Base-by-base conservation (phyloP, 2,329 filamentous ascomycete species). In the Penicillium carneum region DNA sequence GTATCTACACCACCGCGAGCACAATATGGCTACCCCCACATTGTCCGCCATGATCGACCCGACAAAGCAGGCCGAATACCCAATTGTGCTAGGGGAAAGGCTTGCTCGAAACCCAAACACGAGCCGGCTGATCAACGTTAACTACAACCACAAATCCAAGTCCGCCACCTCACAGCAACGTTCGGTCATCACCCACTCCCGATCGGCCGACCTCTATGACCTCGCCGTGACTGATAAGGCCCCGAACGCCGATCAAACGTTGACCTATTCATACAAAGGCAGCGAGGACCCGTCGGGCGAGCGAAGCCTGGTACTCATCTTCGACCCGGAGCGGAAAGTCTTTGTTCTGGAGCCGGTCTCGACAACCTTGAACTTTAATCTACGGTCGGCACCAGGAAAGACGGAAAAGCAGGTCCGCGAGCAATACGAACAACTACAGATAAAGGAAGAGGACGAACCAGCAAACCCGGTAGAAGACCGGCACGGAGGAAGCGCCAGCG, bases 361-460 rank as follows among this genome's bases (percentile, higher is more conserved):
- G 73, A 90, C 88, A n/a, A 88, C 88, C 41, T 90, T 96, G 78
- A 89, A 92, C 71, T 93, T 97, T 89, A 97, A 97, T 76, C 80
- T 97, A 56, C 87, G 86, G 54, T 87, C 84, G 57, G 87, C 87
- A 14, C 91, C 90, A 2, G 85, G 83, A 66, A 88, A 89, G 70
- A 80, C 83, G 56, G 86, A 91, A 55, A 84, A 86, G 33, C 86
- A 84, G 70, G 82, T 96, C 42, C 84, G 86, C 49, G 84, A 87
- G 51, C 84, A 89, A 71, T 88, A 91, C 72, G 83, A 87, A 10
- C 91, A 91, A 62, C 83, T 95, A 39, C 81, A 79, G 31, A 75
- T 74, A 23, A 56, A 76, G 8, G 72, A 74, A 36, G 74, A 73
- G 34, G 74, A 78, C n/a, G 77, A 80, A 31, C 71, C 72, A 18